Conservation (phyloP, 176 grass and related monocot genomes). For the Oryza coarctata region DNA sequence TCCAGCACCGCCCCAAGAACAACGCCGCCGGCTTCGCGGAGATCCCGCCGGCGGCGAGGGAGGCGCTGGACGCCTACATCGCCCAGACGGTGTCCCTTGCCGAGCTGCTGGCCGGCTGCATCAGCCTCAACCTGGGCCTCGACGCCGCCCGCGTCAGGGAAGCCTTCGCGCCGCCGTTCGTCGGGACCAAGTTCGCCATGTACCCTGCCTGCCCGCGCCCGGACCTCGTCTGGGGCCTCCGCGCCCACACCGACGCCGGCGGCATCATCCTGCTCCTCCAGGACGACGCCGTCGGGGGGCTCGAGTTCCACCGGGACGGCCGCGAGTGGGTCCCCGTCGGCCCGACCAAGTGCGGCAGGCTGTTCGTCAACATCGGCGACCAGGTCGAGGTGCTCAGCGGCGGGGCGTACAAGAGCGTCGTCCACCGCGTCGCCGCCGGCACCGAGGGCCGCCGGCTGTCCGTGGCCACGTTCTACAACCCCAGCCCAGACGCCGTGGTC, state of each 20-base stretch:
- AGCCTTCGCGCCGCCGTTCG: constrained; percentile 70
- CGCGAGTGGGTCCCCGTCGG: constrained; percentile 57
- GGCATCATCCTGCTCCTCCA: constrained; percentile 92
- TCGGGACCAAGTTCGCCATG: constrained; percentile 88
- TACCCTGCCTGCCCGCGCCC: constrained; percentile 74
- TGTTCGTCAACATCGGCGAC: constrained; percentile 91
- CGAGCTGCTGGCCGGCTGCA: constrained; percentile 56
- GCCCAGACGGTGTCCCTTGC: constrained; percentile 50
- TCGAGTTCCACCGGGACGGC: constrained; percentile 63
- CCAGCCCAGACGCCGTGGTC: constrained; percentile 45
- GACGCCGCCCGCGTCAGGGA: constrained; percentile 26
- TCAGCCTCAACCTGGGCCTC: constrained; percentile 71
- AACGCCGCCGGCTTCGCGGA: constrained; percentile 43
- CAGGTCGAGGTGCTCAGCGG: constrained; percentile 86
- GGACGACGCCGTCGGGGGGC: constrained; percentile 68
- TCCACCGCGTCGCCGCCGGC: constrained; percentile 58
- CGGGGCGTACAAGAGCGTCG: constrained; percentile 66
- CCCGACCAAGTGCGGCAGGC: constrained; percentile 35
- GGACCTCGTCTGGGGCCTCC: constrained; percentile 62
- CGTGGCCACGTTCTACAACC: constrained; percentile 92
- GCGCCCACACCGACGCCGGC: constrained; percentile 91
- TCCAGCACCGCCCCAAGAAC: constrained; percentile 57
- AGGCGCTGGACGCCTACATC: constrained; percentile 58
- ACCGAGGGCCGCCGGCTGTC: constrained; percentile 53
- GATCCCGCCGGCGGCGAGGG: constrained; percentile 44